These are phyloP conservation scores for Anisodus acutangulus DNA, from an alignment of 257 asterid genomes.

Conservation along the genomic window DNA sequence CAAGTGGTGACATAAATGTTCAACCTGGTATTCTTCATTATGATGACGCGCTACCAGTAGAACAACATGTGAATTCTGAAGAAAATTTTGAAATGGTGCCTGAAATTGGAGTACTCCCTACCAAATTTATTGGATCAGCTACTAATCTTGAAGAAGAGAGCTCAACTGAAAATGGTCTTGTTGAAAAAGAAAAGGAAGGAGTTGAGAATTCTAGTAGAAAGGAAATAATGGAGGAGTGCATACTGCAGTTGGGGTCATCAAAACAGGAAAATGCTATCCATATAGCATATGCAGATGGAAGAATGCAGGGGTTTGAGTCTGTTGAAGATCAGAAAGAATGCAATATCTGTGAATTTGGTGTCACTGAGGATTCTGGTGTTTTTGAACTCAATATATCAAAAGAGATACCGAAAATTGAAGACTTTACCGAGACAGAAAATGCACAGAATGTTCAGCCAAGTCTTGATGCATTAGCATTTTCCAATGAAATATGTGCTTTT, in stretches of 20 bases:
- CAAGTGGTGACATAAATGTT: neutral
- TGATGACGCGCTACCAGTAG: neutral
- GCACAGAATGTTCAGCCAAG: constrained; percentile 28
- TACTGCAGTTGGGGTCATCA: neutral
- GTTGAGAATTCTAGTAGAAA: constrained; percentile 19
- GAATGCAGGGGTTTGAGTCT: neutral
- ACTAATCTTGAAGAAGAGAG: constrained; percentile 29
- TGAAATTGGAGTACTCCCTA: constrained; percentile 20
- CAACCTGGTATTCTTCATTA: constrained; percentile 9
- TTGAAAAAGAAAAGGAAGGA: constrained; percentile 29
- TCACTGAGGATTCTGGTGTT: constrained; percentile 19
- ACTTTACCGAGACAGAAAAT: constrained; percentile 15
- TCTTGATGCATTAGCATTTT: constrained; percentile 13
- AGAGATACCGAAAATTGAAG: neutral
- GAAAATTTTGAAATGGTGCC: constrained; percentile 30
- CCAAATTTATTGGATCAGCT: constrained; percentile 1
- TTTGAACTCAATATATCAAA: constrained; percentile 7
- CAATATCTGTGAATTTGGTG: constrained; percentile 19
- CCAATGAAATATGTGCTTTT: neutral
- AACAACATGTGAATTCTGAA: constrained; percentile 3
- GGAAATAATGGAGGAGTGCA: neutral
- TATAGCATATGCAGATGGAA: neutral
- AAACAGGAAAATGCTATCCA: constrained; percentile 12
- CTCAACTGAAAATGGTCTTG: constrained; percentile 19
- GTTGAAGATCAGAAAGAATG: constrained; percentile 27